These are phyloP conservation scores for Nothophytophthora sp. DNA, from an alignment of 352 stramenopile species.

Conservation along the genomic window DNA sequence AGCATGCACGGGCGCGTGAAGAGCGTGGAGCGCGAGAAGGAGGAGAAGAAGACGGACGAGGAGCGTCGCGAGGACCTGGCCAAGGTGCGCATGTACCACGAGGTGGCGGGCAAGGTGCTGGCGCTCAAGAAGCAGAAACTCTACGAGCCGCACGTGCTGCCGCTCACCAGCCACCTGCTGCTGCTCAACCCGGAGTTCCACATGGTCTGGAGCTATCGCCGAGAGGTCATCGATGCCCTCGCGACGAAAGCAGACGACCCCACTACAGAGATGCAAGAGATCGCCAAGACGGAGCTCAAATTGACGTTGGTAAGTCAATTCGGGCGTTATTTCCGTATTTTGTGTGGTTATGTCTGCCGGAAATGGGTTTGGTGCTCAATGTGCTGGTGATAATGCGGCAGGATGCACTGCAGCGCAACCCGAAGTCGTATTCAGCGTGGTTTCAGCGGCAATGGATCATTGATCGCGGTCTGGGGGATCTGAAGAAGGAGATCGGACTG, in stretches of 20 bases:
- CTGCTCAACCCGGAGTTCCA: constrained; percentile 97
- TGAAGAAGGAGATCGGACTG: constrained; percentile 75
- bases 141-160: constrained; percentile 56
- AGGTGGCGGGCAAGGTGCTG: constrained; percentile 74
- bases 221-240: constrained; percentile 85
- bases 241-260: constrained; percentile 25
- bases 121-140: constrained; percentile 54
- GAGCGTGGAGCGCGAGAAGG: constrained; percentile 73
- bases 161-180: constrained; percentile 92
- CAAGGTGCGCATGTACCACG: constrained; percentile 76
- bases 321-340: constrained; percentile 1
- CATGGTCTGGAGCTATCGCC: constrained; percentile 97
- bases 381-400: constrained; percentile 24
- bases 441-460: constrained; percentile 89
- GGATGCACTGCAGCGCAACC: constrained; percentile 94
- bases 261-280: constrained; percentile 32
- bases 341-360: background rate
- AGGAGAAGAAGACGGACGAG: constrained; percentile 62
- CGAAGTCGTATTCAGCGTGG: constrained; percentile 97
- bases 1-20: constrained; percentile 78
- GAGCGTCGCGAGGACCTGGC: constrained; percentile 63
- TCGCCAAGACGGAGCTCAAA: constrained; percentile 88
- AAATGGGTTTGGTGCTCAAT: background rate
- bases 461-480: constrained; percentile 61
- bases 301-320: constrained; percentile 71